Evolutionary conservation across 179 eudicot genomes (phyloP).

Genomic region (Beta lomatogona): DNA sequence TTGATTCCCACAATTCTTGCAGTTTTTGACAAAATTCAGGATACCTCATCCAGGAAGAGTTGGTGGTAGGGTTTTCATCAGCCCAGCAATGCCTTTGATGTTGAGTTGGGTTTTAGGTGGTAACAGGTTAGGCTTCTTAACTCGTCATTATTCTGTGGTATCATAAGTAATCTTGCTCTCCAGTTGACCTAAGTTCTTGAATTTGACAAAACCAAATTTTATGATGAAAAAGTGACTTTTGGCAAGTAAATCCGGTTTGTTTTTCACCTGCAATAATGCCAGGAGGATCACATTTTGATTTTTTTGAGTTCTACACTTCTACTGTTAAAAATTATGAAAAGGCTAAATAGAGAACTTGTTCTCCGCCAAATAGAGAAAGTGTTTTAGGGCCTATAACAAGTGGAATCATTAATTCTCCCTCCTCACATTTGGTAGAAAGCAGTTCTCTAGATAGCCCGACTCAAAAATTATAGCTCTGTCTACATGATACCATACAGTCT

Average conservation of each 20-base stretch:
- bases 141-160: not conserved
- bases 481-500: not conserved
- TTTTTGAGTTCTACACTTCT: too few species aligned
- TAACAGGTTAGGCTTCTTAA: constrained; percentile 60
- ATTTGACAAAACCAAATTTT: too few species aligned
- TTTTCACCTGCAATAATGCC: not conserved
- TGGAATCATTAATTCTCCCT: too few species aligned
- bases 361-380: too few species aligned
- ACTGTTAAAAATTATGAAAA: too few species aligned
- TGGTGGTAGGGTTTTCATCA: constrained; percentile 83
- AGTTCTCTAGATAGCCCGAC: too few species aligned
- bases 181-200: too few species aligned
- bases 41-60: constrained; percentile 98
- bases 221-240: not conserved
- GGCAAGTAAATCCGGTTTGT: not conserved
- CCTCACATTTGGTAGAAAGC: too few species aligned
- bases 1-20: constrained; percentile 24
- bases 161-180: not conserved
- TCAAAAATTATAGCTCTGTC: not conserved
- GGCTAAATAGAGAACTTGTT: too few species aligned
- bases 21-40: constrained; percentile 82
- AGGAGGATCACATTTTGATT: not conserved
- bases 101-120: constrained; percentile 95
- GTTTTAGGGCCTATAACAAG: too few species aligned
- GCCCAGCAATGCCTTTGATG: constrained; percentile 85